Evolutionary conservation across 495 filamentous ascomycete genomes (phyloP).

Genomic region (Podospora appendiculata): DNA sequence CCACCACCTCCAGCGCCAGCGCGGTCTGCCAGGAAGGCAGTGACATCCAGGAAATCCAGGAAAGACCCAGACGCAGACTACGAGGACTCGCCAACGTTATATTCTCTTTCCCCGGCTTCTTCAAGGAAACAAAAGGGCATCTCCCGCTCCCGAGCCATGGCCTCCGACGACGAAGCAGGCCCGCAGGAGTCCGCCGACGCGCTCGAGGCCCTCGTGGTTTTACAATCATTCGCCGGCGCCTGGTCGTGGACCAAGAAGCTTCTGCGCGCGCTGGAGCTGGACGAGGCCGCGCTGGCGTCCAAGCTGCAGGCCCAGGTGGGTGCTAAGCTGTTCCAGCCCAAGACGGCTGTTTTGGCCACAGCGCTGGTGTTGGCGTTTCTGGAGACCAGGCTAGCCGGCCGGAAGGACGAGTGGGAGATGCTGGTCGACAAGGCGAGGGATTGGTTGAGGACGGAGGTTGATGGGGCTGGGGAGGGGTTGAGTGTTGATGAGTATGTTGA

Average conservation of each 20-base stretch:
- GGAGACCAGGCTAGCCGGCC: conserved; percentile 26
- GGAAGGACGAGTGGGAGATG: conserved; percentile 49
- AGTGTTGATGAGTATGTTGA: conserved; percentile 9
- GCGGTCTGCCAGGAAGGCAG: background rate
- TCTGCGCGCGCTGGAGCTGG: conserved; percentile 1
- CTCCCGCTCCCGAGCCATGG: background rate
- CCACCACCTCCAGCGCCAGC: background rate
- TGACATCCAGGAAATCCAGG: too few species aligned
- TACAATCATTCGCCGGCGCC: conserved; percentile 45
- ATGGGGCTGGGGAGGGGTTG: background rate
- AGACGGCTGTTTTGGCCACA: conserved; percentile 30
- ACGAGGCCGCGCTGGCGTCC: background rate
- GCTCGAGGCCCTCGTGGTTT: conserved; percentile 23
- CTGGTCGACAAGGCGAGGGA: conserved; percentile 39
- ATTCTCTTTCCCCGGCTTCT: too few species aligned
- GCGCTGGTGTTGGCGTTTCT: conserved; percentile 43
- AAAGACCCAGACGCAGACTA: too few species aligned
- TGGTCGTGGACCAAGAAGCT: conserved; percentile 27
- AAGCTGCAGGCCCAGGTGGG: conserved; percentile 1
- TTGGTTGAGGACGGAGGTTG: conserved; percentile 24
- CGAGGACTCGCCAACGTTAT: too few species aligned
- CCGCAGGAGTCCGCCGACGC: background rate
- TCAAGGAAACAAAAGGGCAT: too few species aligned
- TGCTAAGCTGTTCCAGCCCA: background rate
- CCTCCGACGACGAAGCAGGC: background rate